Evolutionary conservation across 129 eudicot species (phyloP), one percentile per base, ranked within the genome.

Genomic region (Ambrosia artemisiifolia): DNA sequence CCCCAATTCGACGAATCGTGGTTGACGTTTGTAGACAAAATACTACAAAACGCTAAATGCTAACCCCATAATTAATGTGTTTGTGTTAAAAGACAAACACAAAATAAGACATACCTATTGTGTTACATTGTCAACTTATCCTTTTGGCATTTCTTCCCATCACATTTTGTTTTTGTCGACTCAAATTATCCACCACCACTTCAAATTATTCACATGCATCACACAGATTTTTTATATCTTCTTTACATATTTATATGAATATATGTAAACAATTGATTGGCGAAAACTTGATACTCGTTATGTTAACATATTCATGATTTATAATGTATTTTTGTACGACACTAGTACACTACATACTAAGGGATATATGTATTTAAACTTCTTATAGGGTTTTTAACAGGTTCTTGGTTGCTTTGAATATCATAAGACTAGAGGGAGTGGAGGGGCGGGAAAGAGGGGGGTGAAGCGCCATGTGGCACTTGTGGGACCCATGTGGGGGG

Each of bases 131-230:
- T 78, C 82, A 70, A 62, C 71, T 12, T 78, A 36, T 53, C 30
- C 17, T 12, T 78, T 78, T 78, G 72, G 67, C 72, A 62, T 71
- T 63, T 78, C 57, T 32, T 71, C 67, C 82, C 63, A 51, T 63
- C 49, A 78, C 72, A 78, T 53, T 71, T 71, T 78, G 77, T 71
- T 32, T 71, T 63, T 53, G 82, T 71, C 82, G 72, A 63, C 66
- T 67, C 24, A 54, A 67, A 54, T 75, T 75, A 54, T 53, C 54
- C 44, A 24, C 69, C 35, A 43, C 66, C 44, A 43, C 64, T 76
- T 77, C 24, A 34, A 57, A 57, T 8, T 33, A 11, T 48, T 60
- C 81, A 59, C 42, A 34, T 20, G 33, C 65, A 32, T 60, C 65
- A 60, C 42, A 60, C 4, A 30, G 18, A 30, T 32, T 51, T 51